A percentile compares a stretch with the other conserved stretches of the same genome.
Evolutionary conservation across 164 flowering plant genomes (phyloP).

Genomic region (Malania oleifera): DNA sequence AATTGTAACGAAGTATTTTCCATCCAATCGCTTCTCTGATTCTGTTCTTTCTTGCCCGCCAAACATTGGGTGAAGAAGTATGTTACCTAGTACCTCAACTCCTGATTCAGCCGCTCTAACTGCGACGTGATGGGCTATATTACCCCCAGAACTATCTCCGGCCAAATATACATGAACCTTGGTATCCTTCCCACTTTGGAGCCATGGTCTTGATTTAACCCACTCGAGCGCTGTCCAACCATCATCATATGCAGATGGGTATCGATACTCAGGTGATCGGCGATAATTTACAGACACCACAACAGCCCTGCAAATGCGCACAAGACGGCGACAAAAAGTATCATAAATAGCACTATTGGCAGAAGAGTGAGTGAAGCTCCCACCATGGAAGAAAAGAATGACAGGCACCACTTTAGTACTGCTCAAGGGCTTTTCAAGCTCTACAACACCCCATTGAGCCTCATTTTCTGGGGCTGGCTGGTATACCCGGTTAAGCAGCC

Average conservation of each 20-base stretch:
- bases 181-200: conserved; percentile 49
- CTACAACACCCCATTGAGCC: conserved; percentile 36
- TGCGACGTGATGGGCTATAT: conserved; percentile 66
- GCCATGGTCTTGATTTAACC: conserved; percentile 60
- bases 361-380: conserved; percentile 69
- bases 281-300: conserved; percentile 71
- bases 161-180: conserved; percentile 55
- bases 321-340: conserved; percentile 62
- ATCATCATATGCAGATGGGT: conserved; percentile 69
- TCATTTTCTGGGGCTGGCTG: conserved; percentile 27
- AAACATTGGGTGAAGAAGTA: conserved; percentile 66
- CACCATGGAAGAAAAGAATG: conserved; percentile 70
- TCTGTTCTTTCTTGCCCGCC: conserved; percentile 55
- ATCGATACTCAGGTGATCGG: conserved; percentile 56
- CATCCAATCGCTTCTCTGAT: conserved; percentile 55
- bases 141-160: conserved; percentile 74
- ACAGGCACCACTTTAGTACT: conserved; percentile 51
- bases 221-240: conserved; percentile 68
- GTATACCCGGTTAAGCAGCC: conserved; percentile 52
- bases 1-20: conserved; percentile 61
- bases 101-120: conserved; percentile 50
- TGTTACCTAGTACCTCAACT: conserved; percentile 49
- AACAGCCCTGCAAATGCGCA: conserved; percentile 40
- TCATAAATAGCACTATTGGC: conserved; percentile 77
- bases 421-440: conserved; percentile 56